phyloP scores from a whole-genome alignment of 768 basidiomycete genomes.

The Naganishia vaughanmartiniae region DNA sequence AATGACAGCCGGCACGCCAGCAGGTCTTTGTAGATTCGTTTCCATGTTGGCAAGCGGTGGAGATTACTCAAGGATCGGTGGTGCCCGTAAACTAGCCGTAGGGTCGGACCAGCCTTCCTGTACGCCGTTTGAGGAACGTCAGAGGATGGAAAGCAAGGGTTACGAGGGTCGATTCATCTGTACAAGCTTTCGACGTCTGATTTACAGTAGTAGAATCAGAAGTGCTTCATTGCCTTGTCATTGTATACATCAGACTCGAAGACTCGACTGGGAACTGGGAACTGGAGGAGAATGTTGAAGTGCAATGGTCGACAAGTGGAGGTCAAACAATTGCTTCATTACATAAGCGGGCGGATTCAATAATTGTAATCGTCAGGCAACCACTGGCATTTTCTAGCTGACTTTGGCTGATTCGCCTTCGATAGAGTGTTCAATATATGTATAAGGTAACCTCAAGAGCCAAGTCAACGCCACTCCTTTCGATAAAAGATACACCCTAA shows the following conservation, averaged over 20 bases:
- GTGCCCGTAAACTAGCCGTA: background rate
- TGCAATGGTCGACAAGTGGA: background rate
- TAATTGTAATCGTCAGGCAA: background rate
- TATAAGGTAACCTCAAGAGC: no score
- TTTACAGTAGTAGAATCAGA: background rate
- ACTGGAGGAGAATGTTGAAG: background rate
- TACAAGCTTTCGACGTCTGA: no score
- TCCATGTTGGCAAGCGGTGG: background rate
- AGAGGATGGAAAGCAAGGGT: no score
- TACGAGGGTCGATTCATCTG: no score
- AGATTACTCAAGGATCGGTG: background rate
- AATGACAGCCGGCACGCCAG: slow-evolving; percentile 22
- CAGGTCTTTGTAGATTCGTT: background rate
- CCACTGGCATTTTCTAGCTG: slow-evolving; percentile 22
- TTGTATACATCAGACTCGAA: no score
- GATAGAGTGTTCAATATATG: background rate
- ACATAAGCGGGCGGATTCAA: background rate
- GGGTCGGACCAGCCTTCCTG: background rate
- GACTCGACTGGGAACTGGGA: background rate
- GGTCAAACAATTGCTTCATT: background rate
- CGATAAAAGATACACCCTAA: background rate
- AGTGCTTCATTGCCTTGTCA: background rate
- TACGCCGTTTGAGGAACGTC: background rate
- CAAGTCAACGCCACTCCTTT: background rate
- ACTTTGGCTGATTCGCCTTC: background rate